phyloP scores from a whole-genome alignment of 2,329 filamentous ascomycete species.

The Ambrosiella beaveri region DNA sequence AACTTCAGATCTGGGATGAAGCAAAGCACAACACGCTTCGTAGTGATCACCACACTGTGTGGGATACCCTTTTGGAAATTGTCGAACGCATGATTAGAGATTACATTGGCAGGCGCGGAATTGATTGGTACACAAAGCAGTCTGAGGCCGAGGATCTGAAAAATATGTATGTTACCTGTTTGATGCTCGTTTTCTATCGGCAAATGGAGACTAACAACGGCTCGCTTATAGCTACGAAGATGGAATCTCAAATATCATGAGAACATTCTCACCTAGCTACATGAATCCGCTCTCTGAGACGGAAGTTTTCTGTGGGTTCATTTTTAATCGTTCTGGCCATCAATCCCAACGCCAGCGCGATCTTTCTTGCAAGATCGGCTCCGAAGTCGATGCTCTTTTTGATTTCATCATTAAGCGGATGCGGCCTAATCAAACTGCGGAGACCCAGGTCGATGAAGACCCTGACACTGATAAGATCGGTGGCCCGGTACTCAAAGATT shows the following conservation, averaged over 20 bases:
- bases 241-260: constrained; percentile 17
- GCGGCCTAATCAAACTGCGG: background rate
- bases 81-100: constrained; percentile 15
- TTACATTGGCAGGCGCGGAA: constrained; percentile 13
- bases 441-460: background rate
- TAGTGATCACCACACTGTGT: constrained; percentile 22
- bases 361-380: constrained; percentile 31
- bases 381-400: constrained; percentile 32
- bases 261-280: constrained; percentile 22
- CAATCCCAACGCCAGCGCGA: constrained; percentile 36
- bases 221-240: constrained; percentile 7
- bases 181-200: background rate
- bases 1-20: constrained; percentile 43
- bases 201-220: too few species aligned
- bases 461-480: background rate
- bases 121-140: constrained; percentile 21
- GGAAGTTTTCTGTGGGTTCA: constrained; percentile 38
- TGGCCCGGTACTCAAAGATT: background rate
- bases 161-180: constrained; percentile 24
- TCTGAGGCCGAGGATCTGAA: constrained; percentile 28
- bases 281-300: constrained; percentile 28
- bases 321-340: constrained; percentile 32
- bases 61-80: constrained; percentile 24
- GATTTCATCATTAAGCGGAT: constrained; percentile 25
- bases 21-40: constrained; percentile 24